Evolutionary conservation across 371 early-diverging fungal species (phyloP).

Genomic region (Funneliformis caledonium): DNA sequence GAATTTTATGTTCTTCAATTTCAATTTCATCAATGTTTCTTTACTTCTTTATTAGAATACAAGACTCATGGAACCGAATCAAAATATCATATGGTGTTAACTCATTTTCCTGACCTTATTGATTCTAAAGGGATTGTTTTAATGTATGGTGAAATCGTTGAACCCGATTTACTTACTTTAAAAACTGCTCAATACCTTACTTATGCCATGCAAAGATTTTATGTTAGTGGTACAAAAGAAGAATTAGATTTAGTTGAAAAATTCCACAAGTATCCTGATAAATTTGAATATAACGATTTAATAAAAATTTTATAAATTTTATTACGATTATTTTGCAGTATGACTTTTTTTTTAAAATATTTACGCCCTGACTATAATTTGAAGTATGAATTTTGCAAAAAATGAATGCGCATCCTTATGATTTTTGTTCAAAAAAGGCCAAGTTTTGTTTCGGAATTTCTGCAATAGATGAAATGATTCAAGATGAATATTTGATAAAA

Average conservation of each 20-base stretch:
- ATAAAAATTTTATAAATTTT: neutral
- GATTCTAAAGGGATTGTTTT: conserved; percentile 83
- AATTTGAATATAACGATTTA: neutral
- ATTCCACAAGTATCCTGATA: neutral
- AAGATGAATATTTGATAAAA: no score
- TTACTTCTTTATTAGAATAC: conserved; percentile 91
- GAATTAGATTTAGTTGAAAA: no score
- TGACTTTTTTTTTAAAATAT: no score
- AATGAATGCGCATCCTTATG: no score
- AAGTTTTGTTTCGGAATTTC: no score
- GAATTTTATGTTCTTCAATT: conserved; percentile 91
- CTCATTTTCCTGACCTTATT: conserved; percentile 86
- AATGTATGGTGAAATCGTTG: conserved; percentile 85
- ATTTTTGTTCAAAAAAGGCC: no score
- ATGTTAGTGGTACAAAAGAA: conserved; percentile 67
- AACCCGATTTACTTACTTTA: conserved; percentile 60
- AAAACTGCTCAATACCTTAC: conserved; percentile 84
- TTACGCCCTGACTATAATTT: no score
- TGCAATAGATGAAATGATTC: no score
- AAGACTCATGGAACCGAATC: conserved; percentile 81
- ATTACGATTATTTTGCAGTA: no score
- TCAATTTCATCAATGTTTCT: conserved; percentile 79
- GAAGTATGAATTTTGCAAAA: no score
- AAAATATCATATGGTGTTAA: conserved; percentile 83
- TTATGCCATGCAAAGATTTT: conserved; percentile 85